A percentile compares a stretch with the other conserved stretches of the same genome.
These are phyloP conservation scores for Ramichloridium luteum DNA, from an alignment of 2,329 filamentous ascomycete genomes.

Conservation along the genomic window DNA sequence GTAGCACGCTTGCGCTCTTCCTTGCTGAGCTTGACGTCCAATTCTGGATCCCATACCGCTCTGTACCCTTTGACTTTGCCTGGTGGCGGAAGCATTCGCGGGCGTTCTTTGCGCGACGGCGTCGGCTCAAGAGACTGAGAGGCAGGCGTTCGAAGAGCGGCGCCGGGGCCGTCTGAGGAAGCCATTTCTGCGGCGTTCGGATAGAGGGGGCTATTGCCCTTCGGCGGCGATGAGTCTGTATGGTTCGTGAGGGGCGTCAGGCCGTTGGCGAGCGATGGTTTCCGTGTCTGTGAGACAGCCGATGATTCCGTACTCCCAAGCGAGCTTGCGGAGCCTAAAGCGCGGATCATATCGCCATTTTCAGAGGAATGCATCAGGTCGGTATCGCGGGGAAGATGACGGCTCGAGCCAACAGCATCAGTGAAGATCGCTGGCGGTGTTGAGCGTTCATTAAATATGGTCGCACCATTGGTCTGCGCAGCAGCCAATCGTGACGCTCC, in stretches of 20 bases:
- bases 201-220: conserved; percentile 40
- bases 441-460: no score
- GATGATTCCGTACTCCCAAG: conserved; percentile 59
- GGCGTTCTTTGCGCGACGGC: conserved; percentile 29
- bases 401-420: conserved; percentile 10
- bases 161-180: conserved; percentile 13
- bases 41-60: conserved; percentile 50
- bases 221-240: conserved; percentile 52
- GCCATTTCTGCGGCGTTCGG: conserved; percentile 19
- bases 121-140: conserved; percentile 29
- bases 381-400: conserved; percentile 21
- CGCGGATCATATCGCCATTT: conserved; percentile 54
- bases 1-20: conserved; percentile 38
- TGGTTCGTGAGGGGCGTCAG: conserved; percentile 53
- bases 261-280: conserved; percentile 40
- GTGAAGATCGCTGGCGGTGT: conserved; percentile 3
- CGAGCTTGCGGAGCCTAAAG: conserved; percentile 60
- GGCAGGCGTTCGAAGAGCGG: conserved; percentile 13
- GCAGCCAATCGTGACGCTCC: no score
- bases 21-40: conserved; percentile 46
- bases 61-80: conserved; percentile 46
- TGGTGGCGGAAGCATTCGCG: conserved; percentile 38
- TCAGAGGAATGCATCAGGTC: conserved; percentile 25
- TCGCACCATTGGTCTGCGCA: conserved; percentile 7
- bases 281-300: conserved; percentile 52